Evolutionary conservation across 768 basidiomycete species (phyloP), one percentile per base, ranked within the genome.

Genomic region (Holtermanniella nyarrowii): DNA sequence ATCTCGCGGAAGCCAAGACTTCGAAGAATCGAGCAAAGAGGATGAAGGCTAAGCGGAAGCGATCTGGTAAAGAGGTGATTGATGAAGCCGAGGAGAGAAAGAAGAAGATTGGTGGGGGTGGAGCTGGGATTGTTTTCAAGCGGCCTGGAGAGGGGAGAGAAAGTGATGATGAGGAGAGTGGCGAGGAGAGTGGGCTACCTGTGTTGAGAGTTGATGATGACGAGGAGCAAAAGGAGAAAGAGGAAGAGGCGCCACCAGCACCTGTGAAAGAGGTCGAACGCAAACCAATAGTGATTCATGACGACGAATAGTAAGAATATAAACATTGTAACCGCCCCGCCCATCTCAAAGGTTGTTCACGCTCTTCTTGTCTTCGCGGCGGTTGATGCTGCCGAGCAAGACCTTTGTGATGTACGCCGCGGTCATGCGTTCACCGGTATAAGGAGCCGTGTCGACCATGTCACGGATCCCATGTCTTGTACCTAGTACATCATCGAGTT

Each of bases 11-110:
- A 43, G 82, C 84, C 1, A 95, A 90, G 75, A 96, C 93, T 0
- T 83, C 88, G 12, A 97, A 90, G 75, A 99, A 99, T 70, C 79
- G 95, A 18, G 86, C 86, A 14, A 96, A 86, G 70, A 76, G 95
- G 42, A 86, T 84, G 71, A 95, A 93, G 77, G 88, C 88, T 76
- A 97, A 91, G 70, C 84, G 57, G 75, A 80, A 46, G 71, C 79
- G 37, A 82, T 84, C 69, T 68, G 56, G 54, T 18, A 55, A 27
- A 22, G 46, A 20, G 7, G 26, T 37, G 14, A 25, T 42, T 41
- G 22, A 45, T 16, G 44, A 49, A 14, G 48, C 22, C 16, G 42
- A 43, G n/a, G 25, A 44, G 39, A 46, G 3, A 26, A 54, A 54
- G 55, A 53, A 56, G 70, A 74, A 88, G 52, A 77, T 88, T 57